Evolutionary conservation across 1,139 yeast genomes (phyloP).

Genomic region (Candida mesenterica): DNA sequence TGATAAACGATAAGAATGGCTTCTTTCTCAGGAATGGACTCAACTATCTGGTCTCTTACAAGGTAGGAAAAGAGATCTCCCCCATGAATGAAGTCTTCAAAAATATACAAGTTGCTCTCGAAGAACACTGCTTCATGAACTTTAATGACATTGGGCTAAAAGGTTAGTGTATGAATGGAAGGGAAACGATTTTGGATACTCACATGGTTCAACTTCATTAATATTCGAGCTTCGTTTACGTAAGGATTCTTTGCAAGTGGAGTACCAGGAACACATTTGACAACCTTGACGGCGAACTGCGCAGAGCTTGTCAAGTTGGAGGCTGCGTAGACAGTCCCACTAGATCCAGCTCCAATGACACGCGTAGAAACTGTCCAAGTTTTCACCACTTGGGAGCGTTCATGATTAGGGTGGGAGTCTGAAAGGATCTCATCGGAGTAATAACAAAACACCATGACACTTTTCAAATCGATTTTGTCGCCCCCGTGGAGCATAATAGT

Average conservation of each 20-base stretch:
- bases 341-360: constrained; percentile 4
- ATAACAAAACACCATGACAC: too few relatives aligned
- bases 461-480: too few relatives aligned
- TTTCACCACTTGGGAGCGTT: not conserved
- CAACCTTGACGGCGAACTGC: constrained; percentile 53
- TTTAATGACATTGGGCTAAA: constrained; percentile 46
- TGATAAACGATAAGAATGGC: constrained; percentile 55
- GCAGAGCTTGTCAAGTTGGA: constrained; percentile 8
- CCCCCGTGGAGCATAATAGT: too few relatives aligned
- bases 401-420: too few relatives aligned
- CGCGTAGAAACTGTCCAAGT: not conserved
- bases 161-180: too few relatives aligned
- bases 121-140: constrained; percentile 40
- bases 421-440: too few relatives aligned
- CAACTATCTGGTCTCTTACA: constrained; percentile 38
- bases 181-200: constrained; percentile 14
- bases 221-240: not conserved
- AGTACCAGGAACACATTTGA: too few relatives aligned
- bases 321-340: constrained; percentile 4
- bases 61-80: constrained; percentile 67
- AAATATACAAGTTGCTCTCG: constrained; percentile 40
- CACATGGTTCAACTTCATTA: not conserved
- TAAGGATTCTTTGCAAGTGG: constrained; percentile 13
- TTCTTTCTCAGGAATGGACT: constrained; percentile 52
- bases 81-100: constrained; percentile 48